phyloP scores from a whole-genome alignment of 257 asterid genomes.

The Plantago ovata region DNA sequence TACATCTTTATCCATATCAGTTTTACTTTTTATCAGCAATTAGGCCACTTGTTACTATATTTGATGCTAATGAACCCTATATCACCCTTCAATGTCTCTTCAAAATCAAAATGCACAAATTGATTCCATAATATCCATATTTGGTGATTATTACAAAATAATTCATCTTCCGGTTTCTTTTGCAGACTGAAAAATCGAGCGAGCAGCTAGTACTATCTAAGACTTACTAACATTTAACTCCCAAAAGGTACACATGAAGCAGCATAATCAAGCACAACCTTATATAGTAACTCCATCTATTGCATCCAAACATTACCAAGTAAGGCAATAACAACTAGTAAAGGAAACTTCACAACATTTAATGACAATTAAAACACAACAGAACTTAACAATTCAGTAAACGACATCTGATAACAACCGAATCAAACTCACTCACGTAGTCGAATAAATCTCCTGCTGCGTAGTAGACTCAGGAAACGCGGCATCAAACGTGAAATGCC shows the following conservation, averaged over 20 bases:
- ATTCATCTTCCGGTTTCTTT: no score
- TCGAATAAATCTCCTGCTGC: conserved; percentile 53
- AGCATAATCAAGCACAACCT: neutral
- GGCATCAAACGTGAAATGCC: conserved; percentile 63
- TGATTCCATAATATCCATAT: no score
- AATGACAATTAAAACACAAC: neutral
- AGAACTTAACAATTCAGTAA: neutral
- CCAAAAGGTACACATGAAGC: neutral
- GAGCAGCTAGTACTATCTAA: neutral
- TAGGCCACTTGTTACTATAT: no score
- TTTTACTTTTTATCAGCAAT: no score
- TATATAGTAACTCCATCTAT: neutral
- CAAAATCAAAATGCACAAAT: no score
- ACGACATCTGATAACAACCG: neutral
- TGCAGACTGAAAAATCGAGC: no score
- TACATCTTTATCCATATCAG: no score
- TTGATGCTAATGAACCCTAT: no score
- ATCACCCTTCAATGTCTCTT: no score
- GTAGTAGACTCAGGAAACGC: conserved; percentile 53
- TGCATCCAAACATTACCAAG: neutral
- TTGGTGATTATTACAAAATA: no score
- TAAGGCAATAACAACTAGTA: neutral
- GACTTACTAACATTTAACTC: neutral
- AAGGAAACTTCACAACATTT: neutral
- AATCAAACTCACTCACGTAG: conserved; percentile 40